Conservation (phyloP, 306 rosid species). For the Cercis canadensis region DNA sequence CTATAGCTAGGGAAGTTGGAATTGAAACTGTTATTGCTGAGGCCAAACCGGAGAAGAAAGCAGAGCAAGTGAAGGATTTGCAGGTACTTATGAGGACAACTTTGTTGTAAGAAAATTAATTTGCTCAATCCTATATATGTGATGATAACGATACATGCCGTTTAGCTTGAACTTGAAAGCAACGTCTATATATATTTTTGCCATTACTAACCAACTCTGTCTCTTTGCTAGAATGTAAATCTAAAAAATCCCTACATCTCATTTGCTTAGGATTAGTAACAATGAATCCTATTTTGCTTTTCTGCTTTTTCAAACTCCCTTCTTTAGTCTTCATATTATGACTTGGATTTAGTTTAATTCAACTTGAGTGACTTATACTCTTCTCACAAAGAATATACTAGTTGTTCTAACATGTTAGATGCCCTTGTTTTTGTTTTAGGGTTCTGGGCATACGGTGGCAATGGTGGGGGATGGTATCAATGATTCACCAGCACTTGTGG, state of each 20-base stretch:
- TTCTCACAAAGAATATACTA: neutral
- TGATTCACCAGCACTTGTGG: constrained; percentile 90
- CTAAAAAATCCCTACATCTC: neutral
- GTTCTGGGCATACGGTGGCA: constrained; percentile 69
- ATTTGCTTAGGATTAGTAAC: no score
- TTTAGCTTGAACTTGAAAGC: neutral
- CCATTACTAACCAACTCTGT: neutral
- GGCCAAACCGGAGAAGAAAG: constrained; percentile 82
- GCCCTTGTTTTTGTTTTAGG: constrained; percentile 42
- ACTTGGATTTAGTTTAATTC: neutral
- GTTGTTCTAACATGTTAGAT: neutral
- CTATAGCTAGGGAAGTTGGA: constrained; percentile 81
- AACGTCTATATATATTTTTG: neutral
- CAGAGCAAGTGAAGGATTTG: constrained; percentile 71
- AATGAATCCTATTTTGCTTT: neutral
- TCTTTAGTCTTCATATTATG: no score
- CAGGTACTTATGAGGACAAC: constrained; percentile 56
- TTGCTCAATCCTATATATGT: neutral
- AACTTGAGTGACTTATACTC: neutral
- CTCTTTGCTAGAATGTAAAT: neutral
- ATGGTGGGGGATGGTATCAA: constrained; percentile 97
- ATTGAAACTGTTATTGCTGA: constrained; percentile 77
- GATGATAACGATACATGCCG: neutral
- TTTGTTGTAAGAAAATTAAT: neutral
- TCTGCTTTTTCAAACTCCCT: neutral